These are phyloP conservation scores for Cytospora piceicola DNA, from an alignment of 2,329 filamentous ascomycete species.

Conservation along the genomic window DNA sequence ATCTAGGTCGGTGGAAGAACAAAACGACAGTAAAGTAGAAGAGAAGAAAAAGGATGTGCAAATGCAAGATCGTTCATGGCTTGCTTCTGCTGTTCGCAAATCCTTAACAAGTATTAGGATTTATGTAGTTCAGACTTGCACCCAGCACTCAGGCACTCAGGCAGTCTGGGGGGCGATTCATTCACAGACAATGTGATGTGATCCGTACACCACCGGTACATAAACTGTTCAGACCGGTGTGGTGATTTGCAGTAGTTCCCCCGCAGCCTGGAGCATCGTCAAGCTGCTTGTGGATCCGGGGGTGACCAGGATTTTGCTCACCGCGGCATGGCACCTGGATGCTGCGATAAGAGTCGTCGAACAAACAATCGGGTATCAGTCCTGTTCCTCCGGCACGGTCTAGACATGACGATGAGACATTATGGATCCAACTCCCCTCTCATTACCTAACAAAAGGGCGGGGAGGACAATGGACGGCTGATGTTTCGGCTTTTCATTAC, in stretches of 20 bases:
- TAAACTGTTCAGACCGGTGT: neutral
- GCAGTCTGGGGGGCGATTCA: neutral
- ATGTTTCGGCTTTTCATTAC: neutral
- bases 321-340: neutral
- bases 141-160: neutral
- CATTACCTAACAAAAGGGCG: too few species aligned
- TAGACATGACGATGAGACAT: neutral
- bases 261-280: neutral
- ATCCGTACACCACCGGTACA: too few species aligned
- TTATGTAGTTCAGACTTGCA: neutral
- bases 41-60: neutral
- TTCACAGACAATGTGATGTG: neutral
- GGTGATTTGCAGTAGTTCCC: constrained; percentile 3
- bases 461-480: neutral
- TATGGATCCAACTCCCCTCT: neutral
- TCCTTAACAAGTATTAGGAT: too few species aligned
- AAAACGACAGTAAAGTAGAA: too few species aligned
- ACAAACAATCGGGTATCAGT: neutral
- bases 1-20: neutral
- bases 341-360: neutral
- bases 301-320: neutral
- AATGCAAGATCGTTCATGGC: neutral
- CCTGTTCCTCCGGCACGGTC: too few species aligned
- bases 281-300: constrained; percentile 2
- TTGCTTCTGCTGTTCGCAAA: too few species aligned